Conservation (phyloP, 2,329 filamentous ascomycete genomes). For the Dendryphion nanum region DNA sequence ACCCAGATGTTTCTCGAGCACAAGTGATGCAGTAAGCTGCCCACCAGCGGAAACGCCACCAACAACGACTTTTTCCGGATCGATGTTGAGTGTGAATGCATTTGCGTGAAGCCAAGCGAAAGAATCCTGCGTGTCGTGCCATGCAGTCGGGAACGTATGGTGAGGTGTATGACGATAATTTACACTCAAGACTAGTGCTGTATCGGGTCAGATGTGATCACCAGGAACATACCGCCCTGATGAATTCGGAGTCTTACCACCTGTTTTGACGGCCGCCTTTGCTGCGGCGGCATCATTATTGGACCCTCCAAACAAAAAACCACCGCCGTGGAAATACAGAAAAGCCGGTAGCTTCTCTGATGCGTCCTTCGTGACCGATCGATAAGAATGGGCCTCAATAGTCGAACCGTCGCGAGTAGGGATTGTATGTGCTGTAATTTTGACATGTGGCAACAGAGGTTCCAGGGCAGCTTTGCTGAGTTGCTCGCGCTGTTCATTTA, state of each 20-base stretch:
- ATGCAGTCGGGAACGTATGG: conserved; percentile 51
- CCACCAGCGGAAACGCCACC: conserved; percentile 53
- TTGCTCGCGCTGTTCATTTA: conserved; percentile 23
- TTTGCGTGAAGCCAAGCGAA: conserved; percentile 55
- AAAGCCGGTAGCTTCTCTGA: conserved; percentile 49
- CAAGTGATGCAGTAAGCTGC: conserved; percentile 49
- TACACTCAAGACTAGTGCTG: conserved; percentile 55
- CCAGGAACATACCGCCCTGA: too few relatives aligned
- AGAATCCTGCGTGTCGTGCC: conserved; percentile 55
- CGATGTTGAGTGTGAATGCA: conserved; percentile 39
- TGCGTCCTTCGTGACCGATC: conserved; percentile 32
- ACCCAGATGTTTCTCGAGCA: conserved; percentile 45
- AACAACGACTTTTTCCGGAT: conserved; percentile 46
- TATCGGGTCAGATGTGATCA: too few relatives aligned
- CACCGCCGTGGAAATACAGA: conserved; percentile 53
- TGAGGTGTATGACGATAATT: conserved; percentile 62
- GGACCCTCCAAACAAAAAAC: conserved; percentile 55
- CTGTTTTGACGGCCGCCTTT: conserved; percentile 44
- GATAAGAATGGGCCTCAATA: conserved; percentile 50
- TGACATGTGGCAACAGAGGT: conserved; percentile 20
- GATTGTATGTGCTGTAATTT: conserved; percentile 27
- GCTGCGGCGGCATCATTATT: conserved; percentile 56
- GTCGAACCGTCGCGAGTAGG: conserved; percentile 46
- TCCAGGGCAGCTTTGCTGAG: conserved; percentile 18
- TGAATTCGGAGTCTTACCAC: too few relatives aligned